Base-by-base conservation (phyloP, 2,329 filamentous ascomycete genomes). In the Clarireedia sp. region DNA sequence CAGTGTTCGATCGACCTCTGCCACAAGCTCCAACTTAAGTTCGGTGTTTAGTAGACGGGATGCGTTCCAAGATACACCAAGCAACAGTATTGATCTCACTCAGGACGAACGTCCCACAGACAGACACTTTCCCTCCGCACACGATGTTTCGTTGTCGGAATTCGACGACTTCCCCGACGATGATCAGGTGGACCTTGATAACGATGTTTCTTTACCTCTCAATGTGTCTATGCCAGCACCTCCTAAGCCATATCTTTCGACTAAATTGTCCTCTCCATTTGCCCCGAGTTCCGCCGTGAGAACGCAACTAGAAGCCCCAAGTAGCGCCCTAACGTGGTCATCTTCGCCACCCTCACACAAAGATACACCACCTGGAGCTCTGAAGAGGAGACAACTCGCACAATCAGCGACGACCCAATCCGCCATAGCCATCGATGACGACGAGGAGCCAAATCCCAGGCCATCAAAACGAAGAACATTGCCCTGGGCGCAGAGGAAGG, bases 121-220 rank as follows among this genome's bases (percentile, higher is more conserved):
- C 61, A n/a, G 58, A 66, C 5, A 17, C 36, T 14, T 40, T 17
- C 16, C 56, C 59, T 23, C 38, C 16, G 2, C 19, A 19, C n/a
- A n/a, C 37, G 33, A 59, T 36, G 37, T 53, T 29, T 57, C 87
- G 9, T 81, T 79, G 58, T 87, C 90, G 60, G 81, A 83, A 57
- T 87, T 90, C 59, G 85, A 92, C 63, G 91, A 96, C 66, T 94
- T 95, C 62, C 89, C 90, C 64, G 88, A 92, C 67, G 90, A 96
- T 63, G 79, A 85, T 19, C 81, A 90, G 54, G 75, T 95, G 23
- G 87, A 89, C 59, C 71, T 87, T 19, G 80, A 90, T 59, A 79
- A 83, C 51, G 78, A 87, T 16, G 66, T 62, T 48, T 26, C 17
- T 19, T 37, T 64, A 16, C 63, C 64, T 51, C 33, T 53, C 9